A percentile compares a stretch with the other conserved stretches of the same genome.
Conservation (phyloP, 306 rosid genomes). For the Gillenia trifoliata region DNA sequence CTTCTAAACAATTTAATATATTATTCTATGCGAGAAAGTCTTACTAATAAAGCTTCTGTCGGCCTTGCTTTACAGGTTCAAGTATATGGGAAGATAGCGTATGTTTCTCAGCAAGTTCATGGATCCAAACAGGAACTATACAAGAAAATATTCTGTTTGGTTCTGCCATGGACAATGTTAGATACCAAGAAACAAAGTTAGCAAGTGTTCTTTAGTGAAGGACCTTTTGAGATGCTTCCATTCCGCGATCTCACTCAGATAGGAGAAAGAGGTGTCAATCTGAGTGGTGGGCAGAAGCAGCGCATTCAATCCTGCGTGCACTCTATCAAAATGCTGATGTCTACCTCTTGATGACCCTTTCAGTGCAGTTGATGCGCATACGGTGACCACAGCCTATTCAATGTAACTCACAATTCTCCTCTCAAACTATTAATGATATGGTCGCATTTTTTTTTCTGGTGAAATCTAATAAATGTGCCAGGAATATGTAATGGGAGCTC, state of each 20-base stretch:
- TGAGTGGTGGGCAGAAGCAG: conserved; percentile 53
- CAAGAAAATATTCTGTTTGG: conserved; percentile 50
- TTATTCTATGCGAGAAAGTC: background rate
- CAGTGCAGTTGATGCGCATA: conserved; percentile 70
- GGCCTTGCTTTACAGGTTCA: conserved; percentile 28
- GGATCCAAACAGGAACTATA: conserved; percentile 56
- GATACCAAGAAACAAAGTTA: conserved; percentile 42
- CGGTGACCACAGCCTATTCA: conserved; percentile 34
- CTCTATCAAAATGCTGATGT: conserved; percentile 50
- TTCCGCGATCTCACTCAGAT: conserved; percentile 46
- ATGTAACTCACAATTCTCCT: conserved; percentile 23
- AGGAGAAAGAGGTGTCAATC: conserved; percentile 53
- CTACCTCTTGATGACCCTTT: conserved; percentile 54
- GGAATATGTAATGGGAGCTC: conserved; percentile 47
- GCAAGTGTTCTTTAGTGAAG: conserved; percentile 39
- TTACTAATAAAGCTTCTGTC: background rate
- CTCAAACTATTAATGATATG: background rate
- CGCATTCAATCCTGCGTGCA: conserved; percentile 45
- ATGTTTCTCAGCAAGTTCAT: conserved; percentile 60
- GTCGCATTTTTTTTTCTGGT: background rate
- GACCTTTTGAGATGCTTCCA: conserved; percentile 55
- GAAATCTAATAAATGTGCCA: background rate
- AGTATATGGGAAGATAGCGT: too few relatives aligned
- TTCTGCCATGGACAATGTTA: conserved; percentile 31
- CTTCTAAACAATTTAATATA: background rate